Conservation (phyloP, 176 grass and related monocot species). For the Oryza coarctata region DNA sequence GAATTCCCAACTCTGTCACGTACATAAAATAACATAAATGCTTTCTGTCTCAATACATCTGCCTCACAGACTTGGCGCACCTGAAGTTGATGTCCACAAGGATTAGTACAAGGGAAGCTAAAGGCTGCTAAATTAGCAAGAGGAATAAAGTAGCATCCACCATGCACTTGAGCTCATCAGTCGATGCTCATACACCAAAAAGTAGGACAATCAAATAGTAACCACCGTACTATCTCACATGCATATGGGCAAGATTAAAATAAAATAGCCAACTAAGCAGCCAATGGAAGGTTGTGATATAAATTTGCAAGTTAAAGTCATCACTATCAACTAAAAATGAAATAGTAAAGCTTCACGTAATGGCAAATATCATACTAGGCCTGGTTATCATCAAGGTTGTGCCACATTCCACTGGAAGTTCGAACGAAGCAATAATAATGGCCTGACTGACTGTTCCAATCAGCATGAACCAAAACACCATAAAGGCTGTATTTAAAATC, state of each 20-base stretch:
- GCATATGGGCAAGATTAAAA: background rate
- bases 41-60: constrained; percentile 82
- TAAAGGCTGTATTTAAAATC: constrained; percentile 90
- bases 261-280: background rate
- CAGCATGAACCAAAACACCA: constrained; percentile 93
- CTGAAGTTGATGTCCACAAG: constrained; percentile 48
- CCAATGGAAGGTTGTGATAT: background rate
- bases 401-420: constrained; percentile 97
- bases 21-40: constrained; percentile 98
- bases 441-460: constrained; percentile 87
- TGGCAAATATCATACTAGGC: constrained; percentile 33
- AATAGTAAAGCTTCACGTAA: constrained; percentile 11
- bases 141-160: background rate
- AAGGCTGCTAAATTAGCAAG: background rate
- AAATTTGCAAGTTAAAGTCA: background rate
- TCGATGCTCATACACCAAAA: background rate
- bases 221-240: background rate
- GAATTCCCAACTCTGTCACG: constrained; percentile 64
- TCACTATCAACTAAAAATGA: constrained; percentile 5
- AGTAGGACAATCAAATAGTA: background rate
- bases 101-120: constrained; percentile 21
- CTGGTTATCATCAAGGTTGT: constrained; percentile 98
- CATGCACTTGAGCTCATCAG: background rate
- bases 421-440: constrained; percentile 97
- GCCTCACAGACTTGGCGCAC: constrained; percentile 89